Evolutionary conservation across 345 rosid species (phyloP).

Genomic region (Eucalyptus regnans): DNA sequence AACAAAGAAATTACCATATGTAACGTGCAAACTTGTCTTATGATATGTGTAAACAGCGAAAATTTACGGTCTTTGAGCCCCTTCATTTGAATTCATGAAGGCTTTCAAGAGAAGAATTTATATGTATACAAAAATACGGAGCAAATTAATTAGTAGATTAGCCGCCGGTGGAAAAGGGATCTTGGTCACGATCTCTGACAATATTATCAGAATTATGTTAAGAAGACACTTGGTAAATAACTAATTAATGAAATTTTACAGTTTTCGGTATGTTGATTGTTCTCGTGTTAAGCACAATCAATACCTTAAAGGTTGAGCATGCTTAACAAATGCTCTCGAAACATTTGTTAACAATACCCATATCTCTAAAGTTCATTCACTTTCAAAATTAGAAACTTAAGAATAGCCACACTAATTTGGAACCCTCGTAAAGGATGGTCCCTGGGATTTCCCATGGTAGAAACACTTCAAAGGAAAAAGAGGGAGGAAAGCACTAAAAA

Average conservation of each 20-base stretch:
- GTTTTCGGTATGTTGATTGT: fast-evolving
- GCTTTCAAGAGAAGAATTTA: too few species aligned
- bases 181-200: too few species aligned
- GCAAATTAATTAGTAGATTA: too few species aligned
- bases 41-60: neutral
- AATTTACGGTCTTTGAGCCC: neutral
- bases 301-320: neutral
- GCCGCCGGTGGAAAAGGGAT: too few species aligned
- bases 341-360: neutral
- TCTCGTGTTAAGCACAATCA: neutral
- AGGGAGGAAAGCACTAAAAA: neutral
- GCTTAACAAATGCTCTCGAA: neutral
- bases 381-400: neutral
- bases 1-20: neutral
- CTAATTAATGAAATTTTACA: neutral
- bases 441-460: neutral
- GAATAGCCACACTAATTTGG: neutral
- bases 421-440: neutral
- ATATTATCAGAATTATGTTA: neutral
- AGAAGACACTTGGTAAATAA: neutral
- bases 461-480: neutral
- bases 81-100: too few species aligned
- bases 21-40: neutral
- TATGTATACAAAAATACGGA: too few species aligned
- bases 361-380: neutral